Evolutionary conservation across 371 early-diverging fungal species (phyloP).

Genomic region (Saksenaea vasiformis): DNA sequence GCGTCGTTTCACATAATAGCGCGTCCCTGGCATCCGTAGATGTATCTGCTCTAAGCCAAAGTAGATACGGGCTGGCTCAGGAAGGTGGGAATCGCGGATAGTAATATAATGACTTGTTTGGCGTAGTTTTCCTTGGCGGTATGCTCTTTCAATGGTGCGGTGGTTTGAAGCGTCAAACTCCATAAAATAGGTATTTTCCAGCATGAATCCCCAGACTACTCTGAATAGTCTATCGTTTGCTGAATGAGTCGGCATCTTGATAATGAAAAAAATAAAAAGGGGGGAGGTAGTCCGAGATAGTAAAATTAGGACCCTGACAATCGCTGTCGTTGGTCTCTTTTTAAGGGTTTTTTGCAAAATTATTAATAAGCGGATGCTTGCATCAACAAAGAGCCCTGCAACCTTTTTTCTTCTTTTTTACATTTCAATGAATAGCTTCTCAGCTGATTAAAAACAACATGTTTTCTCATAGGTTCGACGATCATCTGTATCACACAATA

Average conservation of each 20-base stretch:
- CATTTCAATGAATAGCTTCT: neutral
- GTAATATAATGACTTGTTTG: conserved; percentile 34
- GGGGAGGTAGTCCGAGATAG: neutral
- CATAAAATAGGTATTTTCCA: conserved; percentile 47
- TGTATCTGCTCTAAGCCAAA: conserved; percentile 48
- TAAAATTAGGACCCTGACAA: neutral
- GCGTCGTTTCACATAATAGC: conserved; percentile 41
- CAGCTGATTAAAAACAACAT: neutral
- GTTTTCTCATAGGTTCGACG: neutral
- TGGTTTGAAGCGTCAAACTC: conserved; percentile 45
- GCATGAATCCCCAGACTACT: conserved; percentile 49
- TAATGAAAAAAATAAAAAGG: neutral
- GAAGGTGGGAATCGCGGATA: conserved; percentile 36
- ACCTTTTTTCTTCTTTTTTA: too few species aligned
- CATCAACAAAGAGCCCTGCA: neutral
- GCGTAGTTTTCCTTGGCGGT: conserved; percentile 22
- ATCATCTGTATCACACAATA: neutral
- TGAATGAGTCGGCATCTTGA: neutral
- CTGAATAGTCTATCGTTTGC: neutral
- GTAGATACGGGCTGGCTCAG: conserved; percentile 33
- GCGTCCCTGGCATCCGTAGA: conserved; percentile 54
- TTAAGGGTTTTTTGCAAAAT: conserved; percentile 7
- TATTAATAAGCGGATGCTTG: neutral
- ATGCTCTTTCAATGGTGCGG: conserved; percentile 34
- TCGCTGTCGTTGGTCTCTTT: neutral